Base-by-base conservation (phyloP, 1,284 basidiomycete genomes). In the Pseudozyma pruni region DNA sequence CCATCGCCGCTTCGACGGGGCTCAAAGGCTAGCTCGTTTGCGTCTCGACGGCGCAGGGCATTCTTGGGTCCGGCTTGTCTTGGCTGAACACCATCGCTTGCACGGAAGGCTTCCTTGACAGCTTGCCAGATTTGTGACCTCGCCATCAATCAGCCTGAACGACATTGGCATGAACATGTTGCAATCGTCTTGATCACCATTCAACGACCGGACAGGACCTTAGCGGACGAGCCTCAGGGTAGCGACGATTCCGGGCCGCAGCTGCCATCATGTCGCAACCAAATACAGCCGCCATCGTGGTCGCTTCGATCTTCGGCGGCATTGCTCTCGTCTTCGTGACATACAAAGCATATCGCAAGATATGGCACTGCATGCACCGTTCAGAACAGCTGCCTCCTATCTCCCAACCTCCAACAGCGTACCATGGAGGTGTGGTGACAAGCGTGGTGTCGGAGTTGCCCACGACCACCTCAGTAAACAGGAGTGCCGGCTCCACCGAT, bases 241-340 rank as follows among this genome's bases (percentile, higher is more conserved):
- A 49, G 8, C 37, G 37, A 22, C 27, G 8, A 6, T 2, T 29
- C 16, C 40, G 25, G 9, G 32, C 22, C 17, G 22, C 17, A 2
- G 11, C 25, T 17, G n/a, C 27, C 38, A 13, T 22, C 52, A 78
- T 78, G 76, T 62, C 57, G 20, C 76, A 78, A 35, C 76, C 76
- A 27, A 50, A 53, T 11, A 76, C 74, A 9, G 76, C 76, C 33
- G 76, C 64, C 45, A 75, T 76, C 29, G 60, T 41, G 19, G 74
- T 78, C 6, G 76, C 57, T 41, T 33, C 63, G 50, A 78, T 78
- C 57, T 78, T 78, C 45, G 62, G 61, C 31, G 72, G 60, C 34
- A 37, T 73, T 14, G 69, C 66, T 3, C 51, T 57, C 44, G 22
- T 73, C 41, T 72, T 64, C 42, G 58, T 71, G 7, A 42, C 59